phyloP scores from a whole-genome alignment of 495 filamentous ascomycete species.

The Friedmanniomyces endolithicus region DNA sequence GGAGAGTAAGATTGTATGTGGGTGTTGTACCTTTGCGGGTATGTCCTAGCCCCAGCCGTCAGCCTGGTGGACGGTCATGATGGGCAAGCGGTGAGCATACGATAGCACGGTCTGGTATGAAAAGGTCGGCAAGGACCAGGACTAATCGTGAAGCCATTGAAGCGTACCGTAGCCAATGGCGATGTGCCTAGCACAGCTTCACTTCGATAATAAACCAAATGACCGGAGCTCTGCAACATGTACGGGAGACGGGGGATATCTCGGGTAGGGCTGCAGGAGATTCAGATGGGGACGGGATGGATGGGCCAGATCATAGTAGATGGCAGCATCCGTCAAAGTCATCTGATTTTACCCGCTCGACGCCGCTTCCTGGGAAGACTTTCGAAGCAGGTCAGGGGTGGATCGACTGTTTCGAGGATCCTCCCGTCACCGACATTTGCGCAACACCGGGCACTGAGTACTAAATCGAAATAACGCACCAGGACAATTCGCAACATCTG shows the following conservation, averaged over 20 bases:
- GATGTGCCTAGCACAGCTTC: no score
- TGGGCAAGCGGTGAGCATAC: conserved; percentile 34
- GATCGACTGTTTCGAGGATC: no score
- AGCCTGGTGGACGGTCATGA: conserved; percentile 16
- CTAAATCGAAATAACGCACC: background rate
- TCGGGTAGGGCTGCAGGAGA: background rate
- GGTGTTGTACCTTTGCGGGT: conserved; percentile 60
- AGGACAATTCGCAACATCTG: no score
- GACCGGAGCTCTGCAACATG: no score
- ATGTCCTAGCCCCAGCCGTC: conserved; percentile 51
- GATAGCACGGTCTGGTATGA: conserved; percentile 92
- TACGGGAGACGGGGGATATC: background rate
- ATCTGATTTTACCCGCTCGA: background rate
- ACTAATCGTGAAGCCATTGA: conserved; percentile 72
- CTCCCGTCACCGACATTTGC: no score
- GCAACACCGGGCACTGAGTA: no score
- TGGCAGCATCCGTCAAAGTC: no score
- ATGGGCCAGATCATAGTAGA: no score
- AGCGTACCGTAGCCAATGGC: no score
- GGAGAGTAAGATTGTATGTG: background rate
- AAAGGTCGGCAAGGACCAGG: conserved; percentile 89
- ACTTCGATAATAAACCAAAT: no score
- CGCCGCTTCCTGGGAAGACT: background rate
- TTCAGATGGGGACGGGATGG: background rate
- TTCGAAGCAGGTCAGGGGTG: background rate